Evolutionary conservation across 177 flowering plant genomes (phyloP).

Genomic region (Vitis hybrid): DNA sequence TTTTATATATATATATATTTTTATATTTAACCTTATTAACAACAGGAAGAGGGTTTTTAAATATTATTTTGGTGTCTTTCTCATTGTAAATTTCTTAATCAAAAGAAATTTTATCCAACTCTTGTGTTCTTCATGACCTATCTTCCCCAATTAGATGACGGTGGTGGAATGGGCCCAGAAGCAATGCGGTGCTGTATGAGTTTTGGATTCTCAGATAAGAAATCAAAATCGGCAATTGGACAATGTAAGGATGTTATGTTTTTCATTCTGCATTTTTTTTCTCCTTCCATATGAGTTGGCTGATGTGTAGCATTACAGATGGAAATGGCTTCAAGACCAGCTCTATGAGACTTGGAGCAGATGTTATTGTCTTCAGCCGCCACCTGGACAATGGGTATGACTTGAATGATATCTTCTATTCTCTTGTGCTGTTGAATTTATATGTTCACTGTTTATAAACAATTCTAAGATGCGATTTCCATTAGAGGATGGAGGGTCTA

Average conservation of each 20-base stretch:
- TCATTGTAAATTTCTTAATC: neutral
- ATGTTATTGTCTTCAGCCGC: conserved; percentile 90
- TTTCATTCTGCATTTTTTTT: neutral
- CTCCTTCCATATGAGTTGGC: conserved; percentile 18
- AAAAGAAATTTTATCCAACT: neutral
- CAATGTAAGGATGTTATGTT: conserved; percentile 51
- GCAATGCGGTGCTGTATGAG: conserved; percentile 84
- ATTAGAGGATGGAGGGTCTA: no score
- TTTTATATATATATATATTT: no score
- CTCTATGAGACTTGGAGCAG: conserved; percentile 97
- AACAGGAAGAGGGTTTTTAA: neutral
- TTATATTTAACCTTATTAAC: no score
- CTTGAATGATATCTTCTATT: neutral
- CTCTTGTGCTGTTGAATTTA: neutral
- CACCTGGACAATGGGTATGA: conserved; percentile 55
- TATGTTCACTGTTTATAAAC: neutral
- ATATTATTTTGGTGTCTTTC: neutral
- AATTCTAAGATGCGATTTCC: no score
- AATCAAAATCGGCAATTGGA: conserved; percentile 74
- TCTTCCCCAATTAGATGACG: conserved; percentile 64
- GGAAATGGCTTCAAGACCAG: conserved; percentile 99
- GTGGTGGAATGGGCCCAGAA: conserved; percentile 97
- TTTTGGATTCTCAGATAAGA: conserved; percentile 95
- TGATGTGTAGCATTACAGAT: conserved; percentile 66
- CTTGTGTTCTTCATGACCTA: neutral